A percentile compares a stretch with the other conserved stretches of the same genome.
These are phyloP conservation scores for Mrakiaceae sp. DNA, from an alignment of 1,284 basidiomycete genomes.

Conservation along the genomic window DNA sequence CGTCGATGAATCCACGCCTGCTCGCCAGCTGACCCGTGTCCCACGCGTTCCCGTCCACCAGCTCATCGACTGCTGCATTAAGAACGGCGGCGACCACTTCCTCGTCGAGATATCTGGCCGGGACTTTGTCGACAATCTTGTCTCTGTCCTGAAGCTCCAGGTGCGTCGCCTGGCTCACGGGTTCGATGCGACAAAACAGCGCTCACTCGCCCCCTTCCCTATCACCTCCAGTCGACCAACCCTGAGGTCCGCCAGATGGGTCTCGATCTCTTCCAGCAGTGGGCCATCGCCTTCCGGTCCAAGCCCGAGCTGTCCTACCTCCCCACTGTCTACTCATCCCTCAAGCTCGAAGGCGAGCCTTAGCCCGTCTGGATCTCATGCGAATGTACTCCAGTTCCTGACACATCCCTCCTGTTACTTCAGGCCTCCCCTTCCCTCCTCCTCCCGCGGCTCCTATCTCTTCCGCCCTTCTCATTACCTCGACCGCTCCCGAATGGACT, in stretches of 20 bases:
- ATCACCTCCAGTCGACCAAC: slow-evolving; percentile 44
- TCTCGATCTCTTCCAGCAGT: slow-evolving; percentile 73
- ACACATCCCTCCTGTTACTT: neutral
- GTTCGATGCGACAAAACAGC: too few species aligned
- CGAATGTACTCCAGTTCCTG: neutral
- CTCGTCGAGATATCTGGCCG: slow-evolving; percentile 68
- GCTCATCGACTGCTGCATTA: slow-evolving; percentile 88
- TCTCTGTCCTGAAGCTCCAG: slow-evolving; percentile 59
- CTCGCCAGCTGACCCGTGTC: neutral
- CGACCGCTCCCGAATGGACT: slow-evolving; percentile 76
- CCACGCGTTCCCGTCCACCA: slow-evolving; percentile 28
- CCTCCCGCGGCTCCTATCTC: slow-evolving; percentile 26
- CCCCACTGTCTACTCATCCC: slow-evolving; percentile 64
- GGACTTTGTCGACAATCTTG: slow-evolving; percentile 87
- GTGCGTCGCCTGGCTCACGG: slow-evolving; percentile 8
- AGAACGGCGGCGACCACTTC: slow-evolving; percentile 95
- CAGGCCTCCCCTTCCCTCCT: slow-evolving; percentile 32
- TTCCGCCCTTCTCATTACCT: slow-evolving; percentile 29
- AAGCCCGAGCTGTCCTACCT: slow-evolving; percentile 65
- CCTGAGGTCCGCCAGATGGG: slow-evolving; percentile 75
- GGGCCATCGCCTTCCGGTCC: slow-evolving; percentile 80
- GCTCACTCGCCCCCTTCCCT: neutral
- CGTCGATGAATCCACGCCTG: neutral
- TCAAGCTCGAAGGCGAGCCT: slow-evolving; percentile 57
- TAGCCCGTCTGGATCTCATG: neutral